phyloP scores from a whole-genome alignment of 2,329 filamentous ascomycete genomes.

The Xylariaceae sp. region DNA sequence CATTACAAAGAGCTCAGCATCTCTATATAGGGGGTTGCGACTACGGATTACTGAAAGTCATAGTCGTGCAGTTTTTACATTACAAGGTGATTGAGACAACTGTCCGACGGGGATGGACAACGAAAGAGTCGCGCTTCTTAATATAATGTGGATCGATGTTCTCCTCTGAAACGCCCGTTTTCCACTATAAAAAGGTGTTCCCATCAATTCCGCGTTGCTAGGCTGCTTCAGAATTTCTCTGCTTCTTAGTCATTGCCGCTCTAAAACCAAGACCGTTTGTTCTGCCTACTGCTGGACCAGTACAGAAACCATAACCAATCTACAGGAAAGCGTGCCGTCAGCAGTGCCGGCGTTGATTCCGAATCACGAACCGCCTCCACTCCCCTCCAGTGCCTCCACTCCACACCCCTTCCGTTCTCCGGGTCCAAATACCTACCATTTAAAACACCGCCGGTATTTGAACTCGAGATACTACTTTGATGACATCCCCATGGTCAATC shows the following conservation, averaged over 20 bases:
- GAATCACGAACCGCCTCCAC: not conserved
- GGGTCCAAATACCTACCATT: too few species aligned
- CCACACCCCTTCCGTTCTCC: too few species aligned
- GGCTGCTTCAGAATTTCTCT: not conserved
- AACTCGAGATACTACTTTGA: too few species aligned
- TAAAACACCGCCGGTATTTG: too few species aligned
- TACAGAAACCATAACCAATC: too few species aligned
- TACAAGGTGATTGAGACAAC: slow-evolving; percentile 15
- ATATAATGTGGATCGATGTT: slow-evolving; percentile 21
- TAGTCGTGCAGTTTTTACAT: slow-evolving; percentile 6
- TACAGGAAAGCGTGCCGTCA: too few species aligned
- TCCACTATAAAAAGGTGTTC: not conserved
- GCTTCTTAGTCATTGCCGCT: not conserved
- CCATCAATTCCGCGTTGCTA: not conserved
- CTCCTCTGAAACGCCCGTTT: slow-evolving; percentile 1
- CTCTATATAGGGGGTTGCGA: slow-evolving; percentile 17
- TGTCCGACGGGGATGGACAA: slow-evolving; percentile 13
- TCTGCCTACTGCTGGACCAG: too few species aligned
- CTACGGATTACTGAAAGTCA: slow-evolving; percentile 3
- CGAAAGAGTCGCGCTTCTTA: slow-evolving; percentile 24
- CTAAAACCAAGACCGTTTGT: too few species aligned
- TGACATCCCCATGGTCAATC: too few species aligned
- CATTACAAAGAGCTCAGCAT: slow-evolving; percentile 17
- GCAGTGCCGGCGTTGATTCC: not conserved
- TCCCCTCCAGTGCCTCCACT: too few species aligned